Percentiles rank a stretch among this genome's conserved stretches.
phyloP scores from a whole-genome alignment of 768 basidiomycete species.

The Tulasnella sp. region DNA sequence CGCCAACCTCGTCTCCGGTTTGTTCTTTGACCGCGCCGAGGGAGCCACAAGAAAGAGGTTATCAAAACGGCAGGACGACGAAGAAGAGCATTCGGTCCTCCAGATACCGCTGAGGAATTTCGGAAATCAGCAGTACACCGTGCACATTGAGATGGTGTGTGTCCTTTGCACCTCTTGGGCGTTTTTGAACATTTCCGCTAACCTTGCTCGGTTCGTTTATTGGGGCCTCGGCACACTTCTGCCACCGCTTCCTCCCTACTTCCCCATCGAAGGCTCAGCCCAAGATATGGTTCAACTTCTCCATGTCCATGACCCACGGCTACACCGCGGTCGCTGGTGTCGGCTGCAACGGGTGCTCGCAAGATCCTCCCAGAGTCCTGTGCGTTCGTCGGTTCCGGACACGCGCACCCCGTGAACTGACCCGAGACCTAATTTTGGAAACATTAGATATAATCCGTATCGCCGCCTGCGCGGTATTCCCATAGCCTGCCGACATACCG shows the following conservation, averaged over 20 bases:
- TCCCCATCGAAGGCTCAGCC: too few species aligned
- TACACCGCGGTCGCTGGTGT: too few species aligned
- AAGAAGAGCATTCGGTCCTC: background rate
- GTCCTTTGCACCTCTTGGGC: background rate
- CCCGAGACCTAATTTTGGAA: too few species aligned
- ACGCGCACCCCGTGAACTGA: too few species aligned
- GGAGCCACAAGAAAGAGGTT: background rate
- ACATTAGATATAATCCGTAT: too few species aligned
- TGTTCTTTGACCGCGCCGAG: background rate
- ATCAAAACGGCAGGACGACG: background rate
- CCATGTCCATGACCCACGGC: too few species aligned
- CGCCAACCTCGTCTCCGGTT: background rate
- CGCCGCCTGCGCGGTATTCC: too few species aligned
- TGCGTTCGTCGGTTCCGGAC: background rate
- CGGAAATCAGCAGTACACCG: slow-evolving; percentile 9
- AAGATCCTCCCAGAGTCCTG: background rate
- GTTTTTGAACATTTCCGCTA: too few species aligned
- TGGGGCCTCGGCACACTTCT: background rate
- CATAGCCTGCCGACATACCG: too few species aligned
- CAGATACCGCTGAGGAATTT: slow-evolving; percentile 8
- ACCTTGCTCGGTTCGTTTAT: too few species aligned
- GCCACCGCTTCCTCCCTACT: too few species aligned
- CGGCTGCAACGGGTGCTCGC: background rate
- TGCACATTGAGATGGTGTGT: slow-evolving; percentile 4
- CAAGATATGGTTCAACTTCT: too few species aligned